Evolutionary conservation across 495 filamentous ascomycete genomes (phyloP), one percentile per base, ranked within the genome.

Genomic region (Aspergillus haitiensis): DNA sequence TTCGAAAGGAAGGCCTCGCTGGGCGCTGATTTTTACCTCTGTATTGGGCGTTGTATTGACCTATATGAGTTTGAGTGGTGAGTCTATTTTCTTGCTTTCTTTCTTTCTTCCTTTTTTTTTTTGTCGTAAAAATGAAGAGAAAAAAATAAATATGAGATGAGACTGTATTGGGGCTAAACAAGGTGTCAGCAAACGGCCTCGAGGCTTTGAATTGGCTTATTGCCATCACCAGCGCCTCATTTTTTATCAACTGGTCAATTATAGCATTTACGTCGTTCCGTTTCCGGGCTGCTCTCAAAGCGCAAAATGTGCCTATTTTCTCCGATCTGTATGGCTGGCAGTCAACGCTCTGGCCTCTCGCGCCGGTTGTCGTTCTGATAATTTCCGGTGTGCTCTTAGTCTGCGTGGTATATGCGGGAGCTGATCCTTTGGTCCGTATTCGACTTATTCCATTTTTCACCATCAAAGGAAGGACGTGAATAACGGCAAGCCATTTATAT

Each of bases 171-270:
- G 13, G 10, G 46, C 5, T 40, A 2, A 37, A 3, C 36, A 0
- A 7, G 12, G n/a, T 35, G 21, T 27, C 36, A 62, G 59, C 37
- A 6, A 52, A 52, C 36, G 59, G 59, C 21, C 37, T 52, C 33
- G 37, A 62, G 13, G 53, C 57, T 15, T 40, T 62, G 11, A 62
- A 62, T 27, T 62, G 53, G 54, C 49, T 62, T 5, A 62, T 62
- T 32, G 18, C 47, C 5, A 62, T 62, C 31, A 57, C 59, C 27
- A 62, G 59, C 37, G 59, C 59, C 9, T 62, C 59, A 3, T 53
- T 62, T 37, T 62, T 62, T 46, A 57, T 51, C 59, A 62, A 62
- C 39, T 62, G 54, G 37, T 46, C 59, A n/a, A 62, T 62, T 12
- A 55, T 62, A 47, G 53, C 53, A 31, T 34, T 56, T 33, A 62